A percentile compares a stretch with the other conserved stretches of the same genome.
Conservation (phyloP, 176 grass and related monocot genomes). For the Oryza meridionalis region DNA sequence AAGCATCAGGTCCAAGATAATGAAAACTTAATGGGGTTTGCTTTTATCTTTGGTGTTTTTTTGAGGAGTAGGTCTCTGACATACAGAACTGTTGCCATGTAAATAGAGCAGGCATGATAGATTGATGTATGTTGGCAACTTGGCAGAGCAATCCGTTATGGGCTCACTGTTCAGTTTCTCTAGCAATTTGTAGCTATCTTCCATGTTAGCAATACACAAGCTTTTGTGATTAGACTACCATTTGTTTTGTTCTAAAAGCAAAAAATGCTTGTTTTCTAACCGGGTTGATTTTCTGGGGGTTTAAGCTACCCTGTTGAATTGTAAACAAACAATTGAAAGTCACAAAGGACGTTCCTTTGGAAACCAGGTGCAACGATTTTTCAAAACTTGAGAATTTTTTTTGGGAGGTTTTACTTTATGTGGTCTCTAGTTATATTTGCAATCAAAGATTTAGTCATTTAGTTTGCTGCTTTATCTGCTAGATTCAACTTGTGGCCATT, state of each 20-base stretch:
- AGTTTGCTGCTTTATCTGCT: neutral
- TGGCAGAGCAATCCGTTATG: neutral
- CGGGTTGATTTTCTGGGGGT: too few relatives aligned
- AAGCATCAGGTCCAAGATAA: neutral
- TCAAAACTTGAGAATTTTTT: neutral
- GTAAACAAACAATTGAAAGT: too few relatives aligned
- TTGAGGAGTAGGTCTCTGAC: neutral
- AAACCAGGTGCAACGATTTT: neutral
- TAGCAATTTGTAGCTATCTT: neutral
- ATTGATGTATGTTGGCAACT: neutral
- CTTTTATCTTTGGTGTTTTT: neutral
- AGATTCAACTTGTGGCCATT: constrained; percentile 12
- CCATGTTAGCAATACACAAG: neutral
- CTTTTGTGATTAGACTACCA: too few relatives aligned
- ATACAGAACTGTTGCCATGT: neutral
- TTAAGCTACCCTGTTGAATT: too few relatives aligned
- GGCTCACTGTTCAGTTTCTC: neutral
- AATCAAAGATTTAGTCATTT: constrained; percentile 22
- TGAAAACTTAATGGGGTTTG: neutral
- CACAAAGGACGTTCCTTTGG: too few relatives aligned
- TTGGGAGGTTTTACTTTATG: neutral
- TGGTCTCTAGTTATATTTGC: neutral
- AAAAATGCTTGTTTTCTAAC: too few relatives aligned
- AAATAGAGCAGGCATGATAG: neutral
- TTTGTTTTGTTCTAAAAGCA: neutral